Percentiles rank a stretch among this genome's conserved stretches.
These are phyloP conservation scores for Zymoseptoria tritici DNA, from an alignment of 2,329 filamentous ascomycete genomes.

Conservation along the genomic window DNA sequence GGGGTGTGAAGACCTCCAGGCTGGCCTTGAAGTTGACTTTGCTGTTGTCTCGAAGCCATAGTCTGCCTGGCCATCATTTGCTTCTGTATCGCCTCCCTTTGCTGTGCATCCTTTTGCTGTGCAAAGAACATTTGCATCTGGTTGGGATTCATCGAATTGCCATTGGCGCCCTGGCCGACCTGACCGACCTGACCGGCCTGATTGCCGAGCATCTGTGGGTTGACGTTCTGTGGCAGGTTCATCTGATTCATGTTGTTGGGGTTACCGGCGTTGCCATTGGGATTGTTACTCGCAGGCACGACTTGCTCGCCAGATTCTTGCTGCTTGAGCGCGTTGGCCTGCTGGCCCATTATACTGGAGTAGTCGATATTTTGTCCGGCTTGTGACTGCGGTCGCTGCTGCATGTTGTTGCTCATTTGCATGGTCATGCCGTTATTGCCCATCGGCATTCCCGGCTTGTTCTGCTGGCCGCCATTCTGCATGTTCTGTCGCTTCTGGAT, in stretches of 20 bases:
- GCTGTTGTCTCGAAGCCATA: slow-evolving; percentile 38
- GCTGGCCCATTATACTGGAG: slow-evolving; percentile 52
- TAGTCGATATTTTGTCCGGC: slow-evolving; percentile 35
- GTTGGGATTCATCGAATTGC: slow-evolving; percentile 16
- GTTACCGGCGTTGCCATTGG: slow-evolving; percentile 30
- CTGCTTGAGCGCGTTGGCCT: slow-evolving; percentile 53
- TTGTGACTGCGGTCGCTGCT: slow-evolving; percentile 34
- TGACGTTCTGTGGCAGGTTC: slow-evolving; percentile 24
- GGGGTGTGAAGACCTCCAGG: slow-evolving; percentile 39
- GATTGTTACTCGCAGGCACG: slow-evolving; percentile 55
- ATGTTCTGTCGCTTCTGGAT: slow-evolving; percentile 7
- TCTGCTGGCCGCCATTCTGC: slow-evolving; percentile 9
- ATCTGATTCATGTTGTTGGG: slow-evolving; percentile 16
- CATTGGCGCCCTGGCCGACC: slow-evolving; percentile 10
- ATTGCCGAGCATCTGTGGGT: slow-evolving; percentile 32
- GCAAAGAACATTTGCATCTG: slow-evolving; percentile 37
- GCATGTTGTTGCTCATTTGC: slow-evolving; percentile 26
- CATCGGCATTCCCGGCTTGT: slow-evolving; percentile 21
- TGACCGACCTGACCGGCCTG: slow-evolving; percentile 12
- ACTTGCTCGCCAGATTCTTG: slow-evolving; percentile 56
- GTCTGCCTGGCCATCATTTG: slow-evolving; percentile 32
- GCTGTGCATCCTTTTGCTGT: slow-evolving; percentile 33
- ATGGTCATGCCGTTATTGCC: slow-evolving; percentile 32
- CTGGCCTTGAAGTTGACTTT: slow-evolving; percentile 40
- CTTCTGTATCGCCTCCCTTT: slow-evolving; percentile 35